phyloP scores from a whole-genome alignment of 1,284 basidiomycete genomes.

The Baeospora myosura region DNA sequence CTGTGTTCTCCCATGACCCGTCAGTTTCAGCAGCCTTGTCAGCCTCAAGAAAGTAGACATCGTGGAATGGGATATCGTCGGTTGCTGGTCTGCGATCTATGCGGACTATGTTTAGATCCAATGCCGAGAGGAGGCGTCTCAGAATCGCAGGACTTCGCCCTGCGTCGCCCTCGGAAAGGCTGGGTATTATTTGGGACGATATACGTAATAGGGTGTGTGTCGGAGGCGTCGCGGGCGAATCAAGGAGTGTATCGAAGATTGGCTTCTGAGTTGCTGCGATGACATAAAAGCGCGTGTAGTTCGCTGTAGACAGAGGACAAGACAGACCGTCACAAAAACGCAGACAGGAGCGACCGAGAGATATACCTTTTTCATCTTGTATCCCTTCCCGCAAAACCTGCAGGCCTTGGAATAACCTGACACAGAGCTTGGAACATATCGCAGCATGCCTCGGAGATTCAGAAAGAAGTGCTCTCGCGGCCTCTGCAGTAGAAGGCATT shows the following conservation, averaged over 20 bases:
- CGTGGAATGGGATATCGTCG: slow-evolving; percentile 40
- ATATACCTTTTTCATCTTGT: slow-evolving; percentile 54
- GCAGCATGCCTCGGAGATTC: slow-evolving; percentile 49
- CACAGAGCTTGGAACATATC: slow-evolving; percentile 63
- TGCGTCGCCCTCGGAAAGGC: slow-evolving; percentile 7
- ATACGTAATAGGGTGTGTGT: not conserved
- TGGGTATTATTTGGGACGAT: not conserved
- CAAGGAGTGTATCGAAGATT: slow-evolving; percentile 23
- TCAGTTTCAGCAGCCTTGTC: not conserved
- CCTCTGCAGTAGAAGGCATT: slow-evolving; percentile 61
- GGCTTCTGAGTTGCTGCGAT: slow-evolving; percentile 31
- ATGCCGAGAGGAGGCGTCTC: slow-evolving; percentile 6
- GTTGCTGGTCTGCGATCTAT: slow-evolving; percentile 59
- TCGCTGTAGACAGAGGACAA: slow-evolving; percentile 32
- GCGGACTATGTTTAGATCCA: slow-evolving; percentile 27
- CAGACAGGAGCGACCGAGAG: not conserved
- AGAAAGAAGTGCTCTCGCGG: slow-evolving; percentile 47
- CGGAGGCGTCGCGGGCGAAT: slow-evolving; percentile 12
- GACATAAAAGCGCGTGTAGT: slow-evolving; percentile 60
- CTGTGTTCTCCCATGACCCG: slow-evolving; percentile 19
- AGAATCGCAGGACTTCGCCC: slow-evolving; percentile 4
- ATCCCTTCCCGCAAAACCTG: slow-evolving; percentile 52
- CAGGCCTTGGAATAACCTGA: slow-evolving; percentile 47
- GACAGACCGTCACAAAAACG: not conserved
- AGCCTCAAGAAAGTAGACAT: slow-evolving; percentile 52